A percentile compares a stretch with the other conserved stretches of the same genome.
Conservation (phyloP, 2,329 filamentous ascomycete species). For the Rutstroemia sydowiana region DNA sequence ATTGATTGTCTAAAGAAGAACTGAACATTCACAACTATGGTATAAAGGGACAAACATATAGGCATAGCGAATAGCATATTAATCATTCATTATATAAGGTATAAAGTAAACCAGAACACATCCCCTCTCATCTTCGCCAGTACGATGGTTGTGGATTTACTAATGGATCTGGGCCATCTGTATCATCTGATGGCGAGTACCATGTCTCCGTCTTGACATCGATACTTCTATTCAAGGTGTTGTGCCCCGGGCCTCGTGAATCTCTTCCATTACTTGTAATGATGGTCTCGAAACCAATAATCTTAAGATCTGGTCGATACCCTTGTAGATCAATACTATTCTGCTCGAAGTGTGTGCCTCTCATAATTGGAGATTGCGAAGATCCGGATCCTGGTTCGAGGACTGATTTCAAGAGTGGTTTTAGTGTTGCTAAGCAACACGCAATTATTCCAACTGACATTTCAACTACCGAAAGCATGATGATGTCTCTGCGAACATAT, state of each 20-base stretch:
- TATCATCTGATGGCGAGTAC: background rate
- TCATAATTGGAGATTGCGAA: no score
- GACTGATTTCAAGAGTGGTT: slow-evolving; percentile 22
- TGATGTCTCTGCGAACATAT: background rate
- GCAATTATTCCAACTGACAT: slow-evolving; percentile 22
- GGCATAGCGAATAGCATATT: no score
- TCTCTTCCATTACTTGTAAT: slow-evolving; percentile 7
- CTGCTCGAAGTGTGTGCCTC: no score
- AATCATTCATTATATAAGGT: no score
- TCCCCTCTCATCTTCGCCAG: background rate
- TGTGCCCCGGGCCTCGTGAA: background rate
- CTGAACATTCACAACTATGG: no score
- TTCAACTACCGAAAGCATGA: slow-evolving; percentile 19
- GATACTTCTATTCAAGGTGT: background rate
- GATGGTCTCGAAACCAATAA: slow-evolving; percentile 3
- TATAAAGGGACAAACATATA: no score
- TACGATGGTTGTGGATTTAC: background rate
- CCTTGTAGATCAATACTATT: no score
- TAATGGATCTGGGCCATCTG: background rate
- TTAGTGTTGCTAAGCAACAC: slow-evolving; percentile 20
- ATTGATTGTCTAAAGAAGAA: no score
- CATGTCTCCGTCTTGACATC: background rate
- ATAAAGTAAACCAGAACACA: background rate
- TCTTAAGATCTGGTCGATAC: slow-evolving; percentile 1
- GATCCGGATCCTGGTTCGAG: no score